A percentile compares a stretch with the other conserved stretches of the same genome.
phyloP scores from a whole-genome alignment of 257 asterid species.

The Lycium ferocissimum region DNA sequence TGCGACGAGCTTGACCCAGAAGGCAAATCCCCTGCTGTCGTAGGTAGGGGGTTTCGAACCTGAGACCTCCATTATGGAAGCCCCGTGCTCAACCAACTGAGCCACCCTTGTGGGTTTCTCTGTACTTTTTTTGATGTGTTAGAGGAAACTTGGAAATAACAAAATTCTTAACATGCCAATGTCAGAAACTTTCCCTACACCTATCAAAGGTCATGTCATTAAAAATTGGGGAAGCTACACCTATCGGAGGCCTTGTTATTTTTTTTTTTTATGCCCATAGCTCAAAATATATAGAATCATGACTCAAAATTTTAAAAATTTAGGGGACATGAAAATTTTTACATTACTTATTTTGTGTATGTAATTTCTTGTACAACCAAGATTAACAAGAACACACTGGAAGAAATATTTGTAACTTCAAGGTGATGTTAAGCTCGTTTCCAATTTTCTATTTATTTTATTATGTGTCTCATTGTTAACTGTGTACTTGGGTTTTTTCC shows the following conservation, averaged over 20 bases:
- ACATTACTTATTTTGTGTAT: neutral
- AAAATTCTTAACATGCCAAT: neutral
- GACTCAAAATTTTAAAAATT: neutral
- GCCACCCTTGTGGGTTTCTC: no score
- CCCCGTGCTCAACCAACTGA: no score
- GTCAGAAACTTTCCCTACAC: conserved; percentile 1
- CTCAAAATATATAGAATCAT: conserved; percentile 15
- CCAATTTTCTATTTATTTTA: neutral
- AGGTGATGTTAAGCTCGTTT: neutral
- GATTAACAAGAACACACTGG: conserved; percentile 15
- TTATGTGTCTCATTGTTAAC: conserved; percentile 1
- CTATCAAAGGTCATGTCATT: neutral
- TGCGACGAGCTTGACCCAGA: no score
- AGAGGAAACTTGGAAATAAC: neutral
- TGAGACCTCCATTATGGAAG: no score
- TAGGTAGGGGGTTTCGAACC: no score
- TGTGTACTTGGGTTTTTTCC: neutral
- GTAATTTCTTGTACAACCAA: conserved; percentile 21
- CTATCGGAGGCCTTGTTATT: neutral
- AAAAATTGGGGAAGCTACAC: neutral
- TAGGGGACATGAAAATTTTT: neutral
- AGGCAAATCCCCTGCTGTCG: no score
- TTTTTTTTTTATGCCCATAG: neutral
- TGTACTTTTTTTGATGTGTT: neutral
- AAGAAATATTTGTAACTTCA: conserved; percentile 22